Percentiles rank a stretch among this genome's conserved stretches.
Evolutionary conservation across 1,139 yeast genomes (phyloP).

Genomic region (Candida sojae): DNA sequence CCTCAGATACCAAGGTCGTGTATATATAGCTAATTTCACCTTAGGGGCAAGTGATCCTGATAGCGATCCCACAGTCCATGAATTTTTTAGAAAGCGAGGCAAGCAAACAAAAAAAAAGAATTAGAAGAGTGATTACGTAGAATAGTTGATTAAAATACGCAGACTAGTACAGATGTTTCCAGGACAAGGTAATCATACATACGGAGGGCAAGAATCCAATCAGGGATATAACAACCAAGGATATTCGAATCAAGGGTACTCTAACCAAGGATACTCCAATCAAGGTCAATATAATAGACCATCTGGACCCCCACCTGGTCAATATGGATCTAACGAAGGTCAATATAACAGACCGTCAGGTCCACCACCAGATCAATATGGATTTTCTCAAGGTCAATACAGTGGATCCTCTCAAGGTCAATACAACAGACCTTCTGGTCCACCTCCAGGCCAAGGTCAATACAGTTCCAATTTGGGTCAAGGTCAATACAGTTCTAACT

Average conservation of each 20-base stretch:
- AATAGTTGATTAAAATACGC: no score
- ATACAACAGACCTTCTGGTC: slow-evolving; percentile 3
- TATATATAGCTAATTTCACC: not conserved
- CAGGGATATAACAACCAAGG: slow-evolving; percentile 7
- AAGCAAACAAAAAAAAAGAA: not conserved
- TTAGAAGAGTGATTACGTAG: not conserved
- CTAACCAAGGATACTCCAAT: not conserved
- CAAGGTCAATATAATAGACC: slow-evolving; percentile 10
- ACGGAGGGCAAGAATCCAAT: slow-evolving; percentile 16
- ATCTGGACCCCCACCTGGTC: slow-evolving; percentile 11
- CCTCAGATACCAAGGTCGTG: not conserved
- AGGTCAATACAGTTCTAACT: slow-evolving; percentile 5
- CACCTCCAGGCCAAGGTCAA: not conserved
- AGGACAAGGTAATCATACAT: slow-evolving; percentile 30
- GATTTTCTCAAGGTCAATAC: slow-evolving; percentile 5
- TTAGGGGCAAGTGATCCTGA: not conserved
- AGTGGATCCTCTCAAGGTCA: slow-evolving; percentile 2
- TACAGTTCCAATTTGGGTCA: not conserved
- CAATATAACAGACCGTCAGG: slow-evolving; percentile 11
- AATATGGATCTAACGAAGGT: slow-evolving; percentile 1
- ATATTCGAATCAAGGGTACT: no score
- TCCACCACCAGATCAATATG: slow-evolving; percentile 8
- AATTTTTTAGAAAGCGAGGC: no score
- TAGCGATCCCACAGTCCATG: no score
- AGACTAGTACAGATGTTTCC: slow-evolving; percentile 29